Base-by-base conservation (phyloP, 352 stramenopile species). In the Globisporangium radiosum region DNA sequence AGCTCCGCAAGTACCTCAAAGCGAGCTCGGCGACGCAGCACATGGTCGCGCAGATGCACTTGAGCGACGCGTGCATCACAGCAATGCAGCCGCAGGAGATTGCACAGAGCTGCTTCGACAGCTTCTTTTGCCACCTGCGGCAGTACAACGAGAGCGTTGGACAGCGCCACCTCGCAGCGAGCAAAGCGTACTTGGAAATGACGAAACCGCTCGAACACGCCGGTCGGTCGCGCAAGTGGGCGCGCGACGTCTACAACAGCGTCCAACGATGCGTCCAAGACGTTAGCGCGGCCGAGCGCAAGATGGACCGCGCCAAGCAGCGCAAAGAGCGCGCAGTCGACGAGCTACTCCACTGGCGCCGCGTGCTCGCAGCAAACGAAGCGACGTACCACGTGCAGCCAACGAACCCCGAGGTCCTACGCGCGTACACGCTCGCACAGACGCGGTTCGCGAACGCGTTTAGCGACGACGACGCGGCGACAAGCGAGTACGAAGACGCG, bases 1-100 rank as follows among this genome's bases (percentile, higher is more conserved):
- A 94, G 61, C 65, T 94, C 43, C 70, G 80, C 65, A 92, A 92
- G 69, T 94, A 94, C 66, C 69, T 94, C 17, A 89, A 89, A 60
- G 77, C 82, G 51, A 84, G 73, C 58, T 85, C 81, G 2, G 68
- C 70, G 36, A 89, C 85, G 60, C 82, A 94, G 74, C 77, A 88
- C 45, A 80, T 90, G 62, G 82, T 91, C 44, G 81, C 82, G 56
- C 80, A 92, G 64, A 85, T 84, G 56, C 84, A 90, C 60, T 65
- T 94, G 44, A 90, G 76, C 54, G 81, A 92, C 67, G 80, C 81
- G 40, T 90, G 80, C 66, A 68, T 94, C 47, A 65, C 77, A 17
- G 63, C 78, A n/a, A 77, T 91, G 65, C 80, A 90, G 62, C 80
- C 85, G 40, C 80, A 92, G 59, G 85, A 94, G 52, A 82, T 92